Percentiles rank a stretch among this genome's conserved stretches.
phyloP scores from a whole-genome alignment of 345 rosid genomes.

The Microthlaspi erraticum region DNA sequence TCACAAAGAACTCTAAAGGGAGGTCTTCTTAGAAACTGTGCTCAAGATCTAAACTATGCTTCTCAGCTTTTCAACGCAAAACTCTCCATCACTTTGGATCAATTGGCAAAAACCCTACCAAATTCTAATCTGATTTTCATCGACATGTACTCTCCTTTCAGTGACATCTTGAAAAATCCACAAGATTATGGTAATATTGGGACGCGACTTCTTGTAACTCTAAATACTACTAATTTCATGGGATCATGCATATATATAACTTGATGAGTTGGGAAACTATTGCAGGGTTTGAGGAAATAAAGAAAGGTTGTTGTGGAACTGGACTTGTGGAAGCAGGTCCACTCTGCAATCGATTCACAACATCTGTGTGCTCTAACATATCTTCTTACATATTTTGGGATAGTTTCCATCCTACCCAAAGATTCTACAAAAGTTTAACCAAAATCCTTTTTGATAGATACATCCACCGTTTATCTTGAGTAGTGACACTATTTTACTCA shows the following conservation, averaged over 20 bases:
- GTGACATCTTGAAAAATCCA: slow-evolving; percentile 50
- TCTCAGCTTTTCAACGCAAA: slow-evolving; percentile 60
- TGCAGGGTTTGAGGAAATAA: slow-evolving; percentile 34
- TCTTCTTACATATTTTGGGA: slow-evolving; percentile 44
- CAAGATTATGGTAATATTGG: slow-evolving; percentile 53
- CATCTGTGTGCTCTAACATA: slow-evolving; percentile 19
- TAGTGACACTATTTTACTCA: not conserved
- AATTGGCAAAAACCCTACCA: slow-evolving; percentile 42
- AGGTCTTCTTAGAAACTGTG: slow-evolving; percentile 51
- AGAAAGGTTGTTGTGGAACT: slow-evolving; percentile 43
- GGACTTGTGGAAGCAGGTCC: slow-evolving; percentile 34
- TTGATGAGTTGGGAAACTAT: not conserved
- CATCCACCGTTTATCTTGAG: slow-evolving; percentile 2
- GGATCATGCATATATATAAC: not conserved
- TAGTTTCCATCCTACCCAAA: slow-evolving; percentile 49
- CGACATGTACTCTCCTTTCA: slow-evolving; percentile 51
- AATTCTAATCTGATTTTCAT: slow-evolving; percentile 44
- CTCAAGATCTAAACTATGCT: slow-evolving; percentile 50
- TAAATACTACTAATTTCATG: not conserved
- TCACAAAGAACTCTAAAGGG: slow-evolving; percentile 62
- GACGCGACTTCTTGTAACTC: not conserved
- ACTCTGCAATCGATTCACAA: slow-evolving; percentile 6
- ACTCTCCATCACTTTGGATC: slow-evolving; percentile 39
- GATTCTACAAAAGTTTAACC: slow-evolving; percentile 34
- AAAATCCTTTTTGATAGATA: slow-evolving; percentile 11